A percentile compares a stretch with the other conserved stretches of the same genome.
Conservation (phyloP, 495 filamentous ascomycete genomes). For the Talaromyces ruber region DNA sequence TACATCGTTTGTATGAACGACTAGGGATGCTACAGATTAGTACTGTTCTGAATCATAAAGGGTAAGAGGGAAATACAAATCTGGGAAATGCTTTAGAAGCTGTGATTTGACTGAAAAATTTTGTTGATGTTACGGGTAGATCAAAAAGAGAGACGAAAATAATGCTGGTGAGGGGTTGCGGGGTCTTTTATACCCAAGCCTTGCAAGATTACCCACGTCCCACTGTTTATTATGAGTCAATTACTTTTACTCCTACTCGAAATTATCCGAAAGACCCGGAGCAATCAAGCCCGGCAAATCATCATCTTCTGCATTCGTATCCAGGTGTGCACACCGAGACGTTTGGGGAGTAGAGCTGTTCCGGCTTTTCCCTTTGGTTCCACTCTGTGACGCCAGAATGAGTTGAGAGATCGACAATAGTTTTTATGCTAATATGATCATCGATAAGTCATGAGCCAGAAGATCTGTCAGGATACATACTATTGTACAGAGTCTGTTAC, state of each 20-base stretch:
- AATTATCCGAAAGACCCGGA: slow-evolving; percentile 1
- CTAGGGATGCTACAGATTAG: slow-evolving; percentile 1
- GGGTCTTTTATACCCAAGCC: neutral
- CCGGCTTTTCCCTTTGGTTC: neutral
- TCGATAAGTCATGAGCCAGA: too few relatives aligned
- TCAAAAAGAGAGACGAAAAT: neutral
- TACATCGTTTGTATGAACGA: slow-evolving; percentile 3
- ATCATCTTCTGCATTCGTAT: neutral
- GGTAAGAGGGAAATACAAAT: slow-evolving; percentile 3
- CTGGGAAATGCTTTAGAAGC: neutral
- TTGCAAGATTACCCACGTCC: neutral
- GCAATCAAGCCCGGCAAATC: neutral
- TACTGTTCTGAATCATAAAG: neutral
- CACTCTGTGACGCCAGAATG: neutral
- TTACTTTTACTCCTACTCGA: neutral
- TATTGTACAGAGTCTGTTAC: neutral
- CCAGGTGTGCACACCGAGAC: neutral
- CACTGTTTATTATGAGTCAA: neutral
- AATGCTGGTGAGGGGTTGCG: neutral
- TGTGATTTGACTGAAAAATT: neutral
- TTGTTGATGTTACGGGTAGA: neutral
- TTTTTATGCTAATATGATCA: neutral
- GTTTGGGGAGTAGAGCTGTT: neutral
- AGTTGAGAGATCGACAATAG: neutral
- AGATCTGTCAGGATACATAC: neutral